These are phyloP conservation scores for Aspergillus bertholletiae DNA, from an alignment of 495 filamentous ascomycete species.

Conservation along the genomic window DNA sequence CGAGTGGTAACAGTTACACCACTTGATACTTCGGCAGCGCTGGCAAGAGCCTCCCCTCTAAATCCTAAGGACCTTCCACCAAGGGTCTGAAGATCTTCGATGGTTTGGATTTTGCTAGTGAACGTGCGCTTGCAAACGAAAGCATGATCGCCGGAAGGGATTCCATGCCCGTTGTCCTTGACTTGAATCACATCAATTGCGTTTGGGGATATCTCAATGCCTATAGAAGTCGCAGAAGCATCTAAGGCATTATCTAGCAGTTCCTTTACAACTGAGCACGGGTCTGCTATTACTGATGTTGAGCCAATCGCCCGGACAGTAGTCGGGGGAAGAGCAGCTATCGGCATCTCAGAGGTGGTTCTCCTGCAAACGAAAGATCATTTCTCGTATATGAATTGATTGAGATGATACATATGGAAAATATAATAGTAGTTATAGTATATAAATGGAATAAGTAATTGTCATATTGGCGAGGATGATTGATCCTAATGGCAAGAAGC, in stretches of 20 bases:
- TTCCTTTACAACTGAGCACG: slow-evolving; percentile 80
- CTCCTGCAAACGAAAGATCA: background rate
- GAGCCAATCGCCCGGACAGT: slow-evolving; percentile 69
- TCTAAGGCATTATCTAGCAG: slow-evolving; percentile 91
- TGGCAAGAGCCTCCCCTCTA: slow-evolving; percentile 82
- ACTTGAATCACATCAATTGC: slow-evolving; percentile 81
- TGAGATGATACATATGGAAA: too few relatives aligned
- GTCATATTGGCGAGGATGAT: too few relatives aligned
- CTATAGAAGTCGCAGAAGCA: slow-evolving; percentile 68
- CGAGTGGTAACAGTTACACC: slow-evolving; percentile 66
- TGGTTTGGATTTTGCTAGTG: slow-evolving; percentile 80
- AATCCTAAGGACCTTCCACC: slow-evolving; percentile 78
- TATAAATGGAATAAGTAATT: slow-evolving; percentile 4
- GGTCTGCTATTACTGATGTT: slow-evolving; percentile 66
- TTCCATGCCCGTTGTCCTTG: slow-evolving; percentile 86
- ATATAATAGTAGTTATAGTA: slow-evolving; percentile 3
- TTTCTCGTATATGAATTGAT: too few relatives aligned
- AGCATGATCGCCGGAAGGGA: slow-evolving; percentile 65
- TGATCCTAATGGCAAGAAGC: background rate
- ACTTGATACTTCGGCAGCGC: slow-evolving; percentile 65
- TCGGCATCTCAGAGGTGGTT: slow-evolving; percentile 44
- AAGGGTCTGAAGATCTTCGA: slow-evolving; percentile 65
- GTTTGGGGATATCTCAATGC: slow-evolving; percentile 71
- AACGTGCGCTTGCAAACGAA: slow-evolving; percentile 65
- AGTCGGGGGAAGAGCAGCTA: slow-evolving; percentile 61